phyloP scores from a whole-genome alignment of 331 rosid species.

The Rhamnella rubrinervis region DNA sequence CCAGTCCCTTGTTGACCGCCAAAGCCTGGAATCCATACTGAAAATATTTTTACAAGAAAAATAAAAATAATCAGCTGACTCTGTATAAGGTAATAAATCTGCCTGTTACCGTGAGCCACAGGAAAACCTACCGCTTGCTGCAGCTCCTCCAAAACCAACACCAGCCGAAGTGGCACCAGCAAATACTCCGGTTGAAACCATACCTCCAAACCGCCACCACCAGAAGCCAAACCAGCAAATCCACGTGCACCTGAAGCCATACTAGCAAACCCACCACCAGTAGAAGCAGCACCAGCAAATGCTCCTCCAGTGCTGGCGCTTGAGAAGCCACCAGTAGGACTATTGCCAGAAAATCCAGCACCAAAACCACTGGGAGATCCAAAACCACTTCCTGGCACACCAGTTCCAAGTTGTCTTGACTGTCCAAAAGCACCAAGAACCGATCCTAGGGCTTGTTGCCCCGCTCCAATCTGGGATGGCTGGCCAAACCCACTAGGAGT shows the following conservation, averaged over 20 bases:
- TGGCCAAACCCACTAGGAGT: slow-evolving; percentile 64
- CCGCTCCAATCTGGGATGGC: slow-evolving; percentile 67
- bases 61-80: neutral
- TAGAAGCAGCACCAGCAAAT: slow-evolving; percentile 35
- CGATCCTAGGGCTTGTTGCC: slow-evolving; percentile 90
- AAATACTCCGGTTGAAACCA: slow-evolving; percentile 41
- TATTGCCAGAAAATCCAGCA: slow-evolving; percentile 27
- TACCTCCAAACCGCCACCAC: slow-evolving; percentile 34
- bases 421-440: slow-evolving; percentile 93
- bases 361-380: slow-evolving; percentile 59
- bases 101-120: neutral
- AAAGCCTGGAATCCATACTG: slow-evolving; percentile 69
- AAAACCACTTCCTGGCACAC: slow-evolving; percentile 53
- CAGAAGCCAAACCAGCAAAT: slow-evolving; percentile 13
- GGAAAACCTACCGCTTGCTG: slow-evolving; percentile 39
- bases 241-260: slow-evolving; percentile 30
- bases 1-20: slow-evolving; percentile 63
- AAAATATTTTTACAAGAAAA: slow-evolving; percentile 4
- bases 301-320: slow-evolving; percentile 47
- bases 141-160: slow-evolving; percentile 35
- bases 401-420: slow-evolving; percentile 81
- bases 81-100: neutral
- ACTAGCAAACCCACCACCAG: slow-evolving; percentile 36
- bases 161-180: slow-evolving; percentile 9
- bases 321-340: slow-evolving; percentile 55